Base-by-base conservation (phyloP, 208 protist species). In the Trypanosoma theileri region DNA sequence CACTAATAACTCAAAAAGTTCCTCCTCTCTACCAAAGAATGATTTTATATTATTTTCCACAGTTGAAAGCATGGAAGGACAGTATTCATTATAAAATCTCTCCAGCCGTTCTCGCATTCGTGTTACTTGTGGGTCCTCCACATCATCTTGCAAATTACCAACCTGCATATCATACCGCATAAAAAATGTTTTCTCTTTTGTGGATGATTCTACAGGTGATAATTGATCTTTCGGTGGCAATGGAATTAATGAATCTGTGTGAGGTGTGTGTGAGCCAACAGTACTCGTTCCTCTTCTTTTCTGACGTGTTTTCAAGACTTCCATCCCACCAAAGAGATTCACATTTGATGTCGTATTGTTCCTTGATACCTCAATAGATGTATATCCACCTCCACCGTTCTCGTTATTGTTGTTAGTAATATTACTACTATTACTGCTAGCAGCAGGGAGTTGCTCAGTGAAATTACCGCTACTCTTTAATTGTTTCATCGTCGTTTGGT, bases 1-100 rank as follows among this genome's bases (percentile, higher is more conserved):
- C 16, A 75, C 71, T 12, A 93, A 62, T n/a, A 65, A 44, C 1
- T 42, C n/a, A 41, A 93, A 85, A 3, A 88, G 71, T 48, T 84
- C 54, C 13, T 79, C 69, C 53, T 88, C 76, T 28, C 64, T 22
- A 0, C 75, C 77, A 0, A 17, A 8, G 63, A 82, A 89, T 9
- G 51, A 24, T 35, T 65, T 67, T 26, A 82, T 17, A 3, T 74
- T 77, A 21, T 19, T 45, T 28, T 92, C 84, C 14, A 88, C 60
- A 8, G 79, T 41, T 0, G 76, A 41, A 12, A 88, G 56, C 67
- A 82, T 84, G 1, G 67, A 55, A 1, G 77, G 80, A 59, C 76
- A 70, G 71, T 89, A 77, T 50, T 73, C 52, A 9, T 74, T 61
- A 55, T 84, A 89, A 16, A 85, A 86, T 16, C 54, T 61, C 57